A percentile compares a stretch with the other conserved stretches of the same genome.
Conservation (phyloP, 768 basidiomycete species). For the Termitomyces sp. region DNA sequence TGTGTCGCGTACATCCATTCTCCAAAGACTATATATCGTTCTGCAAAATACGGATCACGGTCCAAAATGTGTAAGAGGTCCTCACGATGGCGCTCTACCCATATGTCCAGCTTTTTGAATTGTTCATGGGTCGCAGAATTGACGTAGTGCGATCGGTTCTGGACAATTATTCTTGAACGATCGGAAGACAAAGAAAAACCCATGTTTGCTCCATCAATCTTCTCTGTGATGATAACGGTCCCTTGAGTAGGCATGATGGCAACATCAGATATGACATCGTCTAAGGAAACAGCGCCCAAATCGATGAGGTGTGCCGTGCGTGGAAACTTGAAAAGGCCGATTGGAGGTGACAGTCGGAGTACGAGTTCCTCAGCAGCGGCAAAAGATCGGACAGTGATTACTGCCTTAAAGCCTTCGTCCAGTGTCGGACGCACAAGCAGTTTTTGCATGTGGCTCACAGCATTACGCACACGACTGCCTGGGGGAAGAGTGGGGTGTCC, state of each 20-base stretch:
- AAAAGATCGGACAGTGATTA: slow-evolving; percentile 48
- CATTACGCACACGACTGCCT: slow-evolving; percentile 50
- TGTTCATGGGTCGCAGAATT: slow-evolving; percentile 54
- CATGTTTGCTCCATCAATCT: slow-evolving; percentile 67
- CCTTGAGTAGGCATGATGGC: slow-evolving; percentile 17
- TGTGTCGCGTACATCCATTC: slow-evolving; percentile 65
- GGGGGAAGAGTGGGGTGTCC: slow-evolving; percentile 61
- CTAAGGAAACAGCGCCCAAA: slow-evolving; percentile 50
- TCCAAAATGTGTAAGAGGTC: slow-evolving; percentile 41
- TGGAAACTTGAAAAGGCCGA: slow-evolving; percentile 53
- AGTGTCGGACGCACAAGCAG: slow-evolving; percentile 40
- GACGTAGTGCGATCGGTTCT: slow-evolving; percentile 63
- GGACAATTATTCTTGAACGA: slow-evolving; percentile 43
- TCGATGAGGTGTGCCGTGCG: slow-evolving; percentile 58
- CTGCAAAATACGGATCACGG: slow-evolving; percentile 47
- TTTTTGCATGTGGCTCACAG: slow-evolving; percentile 51
- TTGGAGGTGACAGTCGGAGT: slow-evolving; percentile 35
- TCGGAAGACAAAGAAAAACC: slow-evolving; percentile 55
- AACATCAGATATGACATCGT: slow-evolving; percentile 43
- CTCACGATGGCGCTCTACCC: slow-evolving; percentile 47
- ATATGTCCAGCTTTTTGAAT: slow-evolving; percentile 54
- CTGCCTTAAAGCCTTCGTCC: slow-evolving; percentile 50
- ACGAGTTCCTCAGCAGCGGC: slow-evolving; percentile 48
- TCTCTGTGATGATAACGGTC: slow-evolving; percentile 53
- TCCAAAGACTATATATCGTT: slow-evolving; percentile 58